Percentiles rank a stretch among this genome's conserved stretches.
Evolutionary conservation across 352 stramenopile species (phyloP).

Genomic region (Phytopythium helicoides): DNA sequence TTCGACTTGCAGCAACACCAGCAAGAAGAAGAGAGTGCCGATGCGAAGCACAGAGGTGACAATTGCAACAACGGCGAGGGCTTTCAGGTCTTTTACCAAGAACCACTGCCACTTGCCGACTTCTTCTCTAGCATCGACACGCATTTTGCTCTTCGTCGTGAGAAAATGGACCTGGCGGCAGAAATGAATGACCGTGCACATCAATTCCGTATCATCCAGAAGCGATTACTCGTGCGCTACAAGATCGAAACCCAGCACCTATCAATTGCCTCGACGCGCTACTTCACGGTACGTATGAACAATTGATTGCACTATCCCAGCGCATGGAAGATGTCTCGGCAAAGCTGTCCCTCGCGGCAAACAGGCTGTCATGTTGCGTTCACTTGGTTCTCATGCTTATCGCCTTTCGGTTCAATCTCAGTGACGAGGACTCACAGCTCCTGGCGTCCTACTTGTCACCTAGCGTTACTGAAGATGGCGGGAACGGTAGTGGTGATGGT

Average conservation of each 20-base stretch:
- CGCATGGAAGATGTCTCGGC: constrained; percentile 59
- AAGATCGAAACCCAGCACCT: constrained; percentile 84
- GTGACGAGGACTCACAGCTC: constrained; percentile 53
- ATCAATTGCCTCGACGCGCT: constrained; percentile 84
- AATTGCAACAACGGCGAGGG: constrained; percentile 10
- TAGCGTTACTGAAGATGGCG: constrained; percentile 39
- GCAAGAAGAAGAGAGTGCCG: background rate
- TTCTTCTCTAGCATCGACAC: constrained; percentile 88
- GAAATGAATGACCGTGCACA: constrained; percentile 84
- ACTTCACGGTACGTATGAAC: constrained; percentile 83
- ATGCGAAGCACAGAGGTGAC: constrained; percentile 14
- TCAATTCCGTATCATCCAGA: constrained; percentile 89
- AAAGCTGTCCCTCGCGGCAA: constrained; percentile 48
- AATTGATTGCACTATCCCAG: constrained; percentile 74
- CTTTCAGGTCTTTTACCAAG: constrained; percentile 75
- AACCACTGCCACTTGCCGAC: constrained; percentile 80
- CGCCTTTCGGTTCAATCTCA: constrained; percentile 73
- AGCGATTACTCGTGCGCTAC: constrained; percentile 88
- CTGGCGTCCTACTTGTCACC: constrained; percentile 72
- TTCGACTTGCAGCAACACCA: constrained; percentile 27
- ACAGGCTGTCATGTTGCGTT: constrained; percentile 72
- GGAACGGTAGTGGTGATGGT: constrained; percentile 21
- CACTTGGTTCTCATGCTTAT: constrained; percentile 84
- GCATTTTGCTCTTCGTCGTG: constrained; percentile 73
- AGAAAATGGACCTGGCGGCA: constrained; percentile 56